phyloP scores from a whole-genome alignment of 2,329 filamentous ascomycete genomes.

The Penicillium occitanis region DNA sequence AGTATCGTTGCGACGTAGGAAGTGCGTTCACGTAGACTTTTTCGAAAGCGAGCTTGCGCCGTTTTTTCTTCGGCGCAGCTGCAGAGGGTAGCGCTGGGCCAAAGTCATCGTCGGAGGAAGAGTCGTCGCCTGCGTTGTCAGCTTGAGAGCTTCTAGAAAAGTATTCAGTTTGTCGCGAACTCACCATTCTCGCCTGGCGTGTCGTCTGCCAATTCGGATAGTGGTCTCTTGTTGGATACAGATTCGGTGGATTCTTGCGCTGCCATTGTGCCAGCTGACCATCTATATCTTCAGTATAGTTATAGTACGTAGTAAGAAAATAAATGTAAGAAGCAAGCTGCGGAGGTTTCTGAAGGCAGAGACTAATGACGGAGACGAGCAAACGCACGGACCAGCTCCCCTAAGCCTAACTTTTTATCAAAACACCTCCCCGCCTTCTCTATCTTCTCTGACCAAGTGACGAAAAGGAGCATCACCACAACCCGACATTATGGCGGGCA shows the following conservation, averaged over 20 bases:
- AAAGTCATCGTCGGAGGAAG: constrained; percentile 81
- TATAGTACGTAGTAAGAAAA: not conserved
- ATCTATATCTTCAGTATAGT: not conserved
- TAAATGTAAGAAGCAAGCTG: not conserved
- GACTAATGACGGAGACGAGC: constrained; percentile 17
- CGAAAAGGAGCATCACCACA: constrained; percentile 9
- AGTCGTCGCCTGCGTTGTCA: constrained; percentile 36
- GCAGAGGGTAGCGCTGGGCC: constrained; percentile 84
- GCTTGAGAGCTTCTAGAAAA: constrained; percentile 21
- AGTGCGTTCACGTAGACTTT: constrained; percentile 91
- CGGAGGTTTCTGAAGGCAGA: not conserved
- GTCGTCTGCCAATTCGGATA: constrained; percentile 55
- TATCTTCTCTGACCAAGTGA: not conserved
- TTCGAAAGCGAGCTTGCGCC: constrained; percentile 85
- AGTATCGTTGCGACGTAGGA: constrained; percentile 78
- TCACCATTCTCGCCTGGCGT: constrained; percentile 41
- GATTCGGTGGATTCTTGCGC: constrained; percentile 27
- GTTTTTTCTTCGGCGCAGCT: constrained; percentile 82
- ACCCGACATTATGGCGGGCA: constrained; percentile 31
- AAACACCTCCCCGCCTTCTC: constrained; percentile 21
- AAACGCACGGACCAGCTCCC: constrained; percentile 17
- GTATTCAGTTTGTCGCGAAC: constrained; percentile 19
- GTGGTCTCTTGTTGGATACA: constrained; percentile 55
- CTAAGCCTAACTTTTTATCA: constrained; percentile 21
- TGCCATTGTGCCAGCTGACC: constrained; percentile 28